Percentiles rank a stretch among this genome's conserved stretches.
These are phyloP conservation scores for Diaporthe ampelina DNA, from an alignment of 2,329 filamentous ascomycete genomes.

Conservation along the genomic window DNA sequence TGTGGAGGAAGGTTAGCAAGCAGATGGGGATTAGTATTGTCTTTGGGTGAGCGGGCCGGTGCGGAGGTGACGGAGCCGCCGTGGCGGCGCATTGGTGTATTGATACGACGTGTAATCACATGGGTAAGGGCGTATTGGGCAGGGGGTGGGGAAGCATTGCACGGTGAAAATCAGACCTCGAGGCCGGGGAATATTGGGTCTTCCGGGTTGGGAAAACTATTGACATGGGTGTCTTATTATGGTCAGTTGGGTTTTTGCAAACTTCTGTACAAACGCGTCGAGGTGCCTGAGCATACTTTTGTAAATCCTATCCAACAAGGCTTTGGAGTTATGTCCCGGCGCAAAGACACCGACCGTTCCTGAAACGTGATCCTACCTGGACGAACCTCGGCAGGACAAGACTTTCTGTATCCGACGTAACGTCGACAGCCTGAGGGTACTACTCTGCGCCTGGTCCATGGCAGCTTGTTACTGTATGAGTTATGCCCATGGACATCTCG, in stretches of 20 bases:
- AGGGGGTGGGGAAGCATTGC: conserved; percentile 27
- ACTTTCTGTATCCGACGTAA: background rate
- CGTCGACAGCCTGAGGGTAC: no score
- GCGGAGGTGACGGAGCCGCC: background rate
- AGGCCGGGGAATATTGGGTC: background rate
- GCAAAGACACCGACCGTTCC: background rate
- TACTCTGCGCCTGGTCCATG: no score
- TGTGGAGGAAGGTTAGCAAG: conserved; percentile 70
- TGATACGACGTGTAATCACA: conserved; percentile 27
- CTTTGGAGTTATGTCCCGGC: conserved; percentile 7
- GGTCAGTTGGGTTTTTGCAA: background rate
- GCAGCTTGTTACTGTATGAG: background rate
- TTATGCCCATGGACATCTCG: background rate
- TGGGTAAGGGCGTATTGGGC: conserved; percentile 25
- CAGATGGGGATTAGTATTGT: conserved; percentile 72
- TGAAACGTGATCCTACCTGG: background rate
- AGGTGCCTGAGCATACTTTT: conserved; percentile 1
- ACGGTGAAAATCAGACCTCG: conserved; percentile 17
- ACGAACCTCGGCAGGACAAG: background rate
- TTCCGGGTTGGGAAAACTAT: conserved; percentile 18
- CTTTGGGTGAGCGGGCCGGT: conserved; percentile 61
- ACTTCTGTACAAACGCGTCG: conserved; percentile 18
- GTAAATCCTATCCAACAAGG: background rate
- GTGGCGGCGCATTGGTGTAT: conserved; percentile 11
- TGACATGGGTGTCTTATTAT: conserved; percentile 19